Evolutionary conservation across 2,329 filamentous ascomycete species (phyloP).

Genomic region (Claviceps sp.): DNA sequence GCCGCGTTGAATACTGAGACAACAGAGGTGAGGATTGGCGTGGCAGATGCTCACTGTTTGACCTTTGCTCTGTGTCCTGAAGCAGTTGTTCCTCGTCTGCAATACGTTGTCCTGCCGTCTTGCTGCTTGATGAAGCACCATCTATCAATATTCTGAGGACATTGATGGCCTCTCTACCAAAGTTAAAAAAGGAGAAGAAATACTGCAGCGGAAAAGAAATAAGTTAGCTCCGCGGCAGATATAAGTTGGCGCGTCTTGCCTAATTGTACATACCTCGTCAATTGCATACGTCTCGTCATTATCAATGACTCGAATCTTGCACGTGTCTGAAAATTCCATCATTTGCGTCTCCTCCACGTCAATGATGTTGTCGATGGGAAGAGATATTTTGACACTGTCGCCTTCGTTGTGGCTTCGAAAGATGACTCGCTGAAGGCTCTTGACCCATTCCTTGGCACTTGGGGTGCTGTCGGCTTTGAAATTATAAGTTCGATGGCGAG

Average conservation of each 20-base stretch:
- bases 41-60: background rate
- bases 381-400: constrained; percentile 88
- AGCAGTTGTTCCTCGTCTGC: constrained; percentile 7
- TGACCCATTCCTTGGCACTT: constrained; percentile 94
- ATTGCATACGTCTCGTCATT: constrained; percentile 90
- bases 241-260: background rate
- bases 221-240: background rate
- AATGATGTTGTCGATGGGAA: constrained; percentile 78
- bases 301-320: constrained; percentile 86
- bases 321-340: constrained; percentile 82
- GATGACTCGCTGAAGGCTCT: constrained; percentile 83
- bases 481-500: constrained; percentile 69
- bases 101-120: constrained; percentile 12
- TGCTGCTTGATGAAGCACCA: constrained; percentile 36
- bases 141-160: constrained; percentile 63
- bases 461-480: constrained; percentile 79
- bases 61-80: background rate
- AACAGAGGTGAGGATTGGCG: constrained; percentile 1
- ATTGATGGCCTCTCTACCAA: constrained; percentile 69
- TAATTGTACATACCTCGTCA: constrained; percentile 53
- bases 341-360: constrained; percentile 88
- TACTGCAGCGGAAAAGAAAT: constrained; percentile 41
- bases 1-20: constrained; percentile 9
- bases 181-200: constrained; percentile 91
- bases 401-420: constrained; percentile 93